A percentile compares a stretch with the other conserved stretches of the same genome.
These are phyloP conservation scores for Heimioporus sp. DNA, from an alignment of 768 basidiomycete genomes.

Conservation along the genomic window DNA sequence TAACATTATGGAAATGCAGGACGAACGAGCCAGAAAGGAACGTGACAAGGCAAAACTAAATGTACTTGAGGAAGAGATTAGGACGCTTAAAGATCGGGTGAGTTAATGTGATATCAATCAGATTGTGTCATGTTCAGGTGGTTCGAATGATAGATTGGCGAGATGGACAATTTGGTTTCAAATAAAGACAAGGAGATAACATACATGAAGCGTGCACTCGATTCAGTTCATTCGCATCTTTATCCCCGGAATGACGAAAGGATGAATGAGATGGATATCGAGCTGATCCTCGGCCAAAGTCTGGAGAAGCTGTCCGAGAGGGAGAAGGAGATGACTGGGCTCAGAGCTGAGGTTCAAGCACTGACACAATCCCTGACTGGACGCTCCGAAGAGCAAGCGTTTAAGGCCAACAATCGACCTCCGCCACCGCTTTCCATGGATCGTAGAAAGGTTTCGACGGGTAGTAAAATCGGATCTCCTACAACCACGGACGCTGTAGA, in stretches of 20 bases:
- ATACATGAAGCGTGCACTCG: conserved; percentile 82
- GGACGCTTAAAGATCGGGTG: conserved; percentile 68
- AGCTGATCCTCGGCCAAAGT: conserved; percentile 64
- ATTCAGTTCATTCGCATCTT: conserved; percentile 84
- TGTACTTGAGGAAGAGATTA: conserved; percentile 69
- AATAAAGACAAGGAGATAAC: conserved; percentile 70
- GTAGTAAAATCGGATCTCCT: conserved; percentile 3
- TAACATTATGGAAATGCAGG: conserved; percentile 38
- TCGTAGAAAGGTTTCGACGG: conserved; percentile 8
- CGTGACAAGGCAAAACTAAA: conserved; percentile 75
- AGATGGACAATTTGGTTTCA: conserved; percentile 45
- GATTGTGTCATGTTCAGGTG: neutral
- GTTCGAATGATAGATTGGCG: conserved; percentile 42
- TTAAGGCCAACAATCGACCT: conserved; percentile 64
- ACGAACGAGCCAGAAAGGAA: conserved; percentile 72
- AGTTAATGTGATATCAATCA: conserved; percentile 8
- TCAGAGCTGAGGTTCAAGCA: conserved; percentile 49
- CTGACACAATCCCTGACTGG: conserved; percentile 51
- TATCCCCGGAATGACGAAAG: conserved; percentile 47
- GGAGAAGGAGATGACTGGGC: conserved; percentile 58
- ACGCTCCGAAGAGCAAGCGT: conserved; percentile 64
- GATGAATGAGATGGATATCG: conserved; percentile 58
- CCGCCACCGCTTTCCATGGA: conserved; percentile 54
- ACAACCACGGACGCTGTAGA: conserved; percentile 10
- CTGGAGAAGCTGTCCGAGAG: conserved; percentile 69